Conservation (phyloP, 2,329 filamentous ascomycete species). For the Emergomyces orientalis region DNA sequence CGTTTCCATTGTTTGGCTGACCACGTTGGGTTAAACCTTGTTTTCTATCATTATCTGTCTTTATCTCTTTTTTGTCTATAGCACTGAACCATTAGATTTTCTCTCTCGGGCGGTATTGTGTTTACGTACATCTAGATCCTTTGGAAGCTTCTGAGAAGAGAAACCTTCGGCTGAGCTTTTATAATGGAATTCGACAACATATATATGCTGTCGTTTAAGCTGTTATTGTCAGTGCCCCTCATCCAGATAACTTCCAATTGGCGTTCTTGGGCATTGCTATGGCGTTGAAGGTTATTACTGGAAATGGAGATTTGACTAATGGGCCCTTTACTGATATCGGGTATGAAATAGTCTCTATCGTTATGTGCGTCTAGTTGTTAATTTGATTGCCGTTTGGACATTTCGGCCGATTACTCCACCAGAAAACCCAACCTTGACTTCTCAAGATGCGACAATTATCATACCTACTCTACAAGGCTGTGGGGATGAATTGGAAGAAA, state of each 20-base stretch:
- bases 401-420: slow-evolving; percentile 81
- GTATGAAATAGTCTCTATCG: slow-evolving; percentile 62
- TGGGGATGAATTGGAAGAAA: slow-evolving; percentile 72
- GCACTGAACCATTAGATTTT: slow-evolving; percentile 2
- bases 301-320: neutral
- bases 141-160: neutral
- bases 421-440: slow-evolving; percentile 66
- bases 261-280: neutral
- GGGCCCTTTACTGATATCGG: neutral
- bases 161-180: neutral
- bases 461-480: slow-evolving; percentile 85
- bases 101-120: slow-evolving; percentile 8
- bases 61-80: slow-evolving; percentile 6
- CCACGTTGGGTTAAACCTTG: neutral
- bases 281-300: neutral
- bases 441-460: slow-evolving; percentile 83
- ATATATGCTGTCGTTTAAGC: slow-evolving; percentile 15
- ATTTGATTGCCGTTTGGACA: slow-evolving; percentile 73
- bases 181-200: slow-evolving; percentile 15
- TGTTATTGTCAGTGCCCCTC: slow-evolving; percentile 15
- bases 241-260: neutral
- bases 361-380: slow-evolving; percentile 76
- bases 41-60: slow-evolving; percentile 3
- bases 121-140: slow-evolving; percentile 9
- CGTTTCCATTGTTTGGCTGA: slow-evolving; percentile 8